Evolutionary conservation across 2,329 filamentous ascomycete genomes (phyloP).

Genomic region (Colletotrichum gloeosporioides): DNA sequence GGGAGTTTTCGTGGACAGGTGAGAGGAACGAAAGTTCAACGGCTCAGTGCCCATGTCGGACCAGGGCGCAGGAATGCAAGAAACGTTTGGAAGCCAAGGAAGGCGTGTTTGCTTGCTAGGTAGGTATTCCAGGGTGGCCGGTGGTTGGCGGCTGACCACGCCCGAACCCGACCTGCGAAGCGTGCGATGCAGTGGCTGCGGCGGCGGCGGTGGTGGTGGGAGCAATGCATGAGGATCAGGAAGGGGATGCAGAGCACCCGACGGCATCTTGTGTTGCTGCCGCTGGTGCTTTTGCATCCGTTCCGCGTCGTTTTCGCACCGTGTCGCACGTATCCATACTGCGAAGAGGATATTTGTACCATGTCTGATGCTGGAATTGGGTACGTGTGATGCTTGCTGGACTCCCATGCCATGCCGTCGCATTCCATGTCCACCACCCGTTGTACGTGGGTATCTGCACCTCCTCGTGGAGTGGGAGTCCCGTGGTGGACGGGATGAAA

Average conservation of each 20-base stretch:
- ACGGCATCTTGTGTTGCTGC: background rate
- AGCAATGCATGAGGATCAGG: background rate
- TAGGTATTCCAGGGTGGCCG: background rate
- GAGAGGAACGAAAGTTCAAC: background rate
- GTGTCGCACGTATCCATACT: background rate
- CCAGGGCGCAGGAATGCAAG: background rate
- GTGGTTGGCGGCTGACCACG: background rate
- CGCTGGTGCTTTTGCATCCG: background rate
- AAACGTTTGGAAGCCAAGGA: constrained; percentile 5
- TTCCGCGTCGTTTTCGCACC: background rate
- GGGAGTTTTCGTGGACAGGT: background rate
- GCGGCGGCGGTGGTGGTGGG: background rate
- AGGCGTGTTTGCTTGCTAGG: constrained; percentile 6
- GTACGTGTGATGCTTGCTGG: background rate
- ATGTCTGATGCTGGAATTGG: background rate
- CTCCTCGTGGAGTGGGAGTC: background rate
- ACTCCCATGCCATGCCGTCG: background rate
- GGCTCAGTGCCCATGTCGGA: background rate
- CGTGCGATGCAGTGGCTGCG: background rate
- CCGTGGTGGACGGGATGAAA: background rate
- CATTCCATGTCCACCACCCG: background rate
- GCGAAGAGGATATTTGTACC: background rate
- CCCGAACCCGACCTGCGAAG: background rate
- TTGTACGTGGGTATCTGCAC: background rate
- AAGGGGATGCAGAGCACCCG: background rate